Evolutionary conservation across 2,329 filamentous ascomycete species (phyloP), one percentile per base, ranked within the genome.

Genomic region (Colletotrichum sp.): DNA sequence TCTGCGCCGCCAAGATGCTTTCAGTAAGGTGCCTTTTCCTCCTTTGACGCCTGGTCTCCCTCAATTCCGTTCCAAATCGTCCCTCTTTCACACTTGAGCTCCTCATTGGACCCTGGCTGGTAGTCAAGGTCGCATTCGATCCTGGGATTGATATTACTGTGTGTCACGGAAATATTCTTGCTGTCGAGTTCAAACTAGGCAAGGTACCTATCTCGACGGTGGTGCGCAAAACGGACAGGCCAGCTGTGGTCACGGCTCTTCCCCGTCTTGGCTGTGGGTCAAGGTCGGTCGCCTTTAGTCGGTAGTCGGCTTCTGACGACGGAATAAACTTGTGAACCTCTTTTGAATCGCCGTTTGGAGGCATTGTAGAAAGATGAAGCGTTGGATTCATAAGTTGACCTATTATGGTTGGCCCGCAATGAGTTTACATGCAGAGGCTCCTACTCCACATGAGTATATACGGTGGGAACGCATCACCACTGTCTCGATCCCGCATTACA

Each of bases 251-350:
- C 39, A 75, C 34, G 61, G 61, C 28, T 44, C 61, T 13, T 72
- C 22, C 25, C 64, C 70, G 70, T 68, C 70, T 75, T 73, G 70
- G 70, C 69, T 32, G 32, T 59, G 64, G 64, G 30, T 59, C 69
- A 34, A 57, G 44, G 28, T 22, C 64, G 57, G 44, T n/a, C 27
- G 13, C 32, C 44, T 39, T 19, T 64, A 44, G 39, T 65, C 73
- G 63, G 63, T 36, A 65, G 32, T 64, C 63, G 73, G 57, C 30
- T 27, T 36, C 15, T 28, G 22, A n/a, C 25, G 22, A 27, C 44
- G 55, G 25, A 44, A 59, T 60, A 44, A 8, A 59, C 30, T 34
- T 55, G 32, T 27, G 7, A 60, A 28, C 6, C 25, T 9, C 6
- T n/a, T 39, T 28, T 34, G 13, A 57, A 30, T 5, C 9, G 15